phyloP scores from a whole-genome alignment of 2,329 filamentous ascomycete species.

The Torrubiellomyces zombiae region DNA sequence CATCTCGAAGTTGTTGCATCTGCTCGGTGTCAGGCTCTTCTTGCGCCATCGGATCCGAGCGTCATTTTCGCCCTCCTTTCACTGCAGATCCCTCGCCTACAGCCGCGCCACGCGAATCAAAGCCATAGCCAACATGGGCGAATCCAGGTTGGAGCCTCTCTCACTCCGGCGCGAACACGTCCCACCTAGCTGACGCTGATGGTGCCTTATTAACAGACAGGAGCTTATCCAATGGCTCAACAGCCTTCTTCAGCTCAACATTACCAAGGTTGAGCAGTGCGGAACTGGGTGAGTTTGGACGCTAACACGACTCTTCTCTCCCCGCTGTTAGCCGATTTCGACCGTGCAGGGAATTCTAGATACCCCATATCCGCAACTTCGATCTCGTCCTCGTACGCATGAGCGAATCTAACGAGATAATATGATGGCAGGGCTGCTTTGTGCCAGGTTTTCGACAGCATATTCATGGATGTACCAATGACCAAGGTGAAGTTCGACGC shows the following conservation, averaged over 20 bases:
- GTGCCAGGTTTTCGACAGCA: slow-evolving; percentile 96
- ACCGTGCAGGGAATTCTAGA: too few species aligned
- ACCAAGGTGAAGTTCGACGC: slow-evolving; percentile 94
- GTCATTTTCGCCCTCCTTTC: slow-evolving; percentile 1
- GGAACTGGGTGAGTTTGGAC: slow-evolving; percentile 70
- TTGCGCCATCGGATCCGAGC: too few species aligned
- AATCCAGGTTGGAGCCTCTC: slow-evolving; percentile 24
- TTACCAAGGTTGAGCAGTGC: slow-evolving; percentile 98
- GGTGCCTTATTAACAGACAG: slow-evolving; percentile 64
- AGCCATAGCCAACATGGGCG: slow-evolving; percentile 24
- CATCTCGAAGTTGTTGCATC: too few species aligned
- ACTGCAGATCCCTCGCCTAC: not conserved
- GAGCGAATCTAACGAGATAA: too few species aligned
- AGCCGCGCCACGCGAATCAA: slow-evolving; percentile 1
- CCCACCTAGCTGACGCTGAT: too few species aligned
- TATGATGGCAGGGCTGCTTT: slow-evolving; percentile 75
- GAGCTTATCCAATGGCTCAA: slow-evolving; percentile 95
- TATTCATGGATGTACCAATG: slow-evolving; percentile 94
- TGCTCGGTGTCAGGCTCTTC: too few species aligned
- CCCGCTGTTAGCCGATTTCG: slow-evolving; percentile 6
- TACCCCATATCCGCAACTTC: slow-evolving; percentile 8
- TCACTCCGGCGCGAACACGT: not conserved
- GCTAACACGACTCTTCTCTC: slow-evolving; percentile 20
- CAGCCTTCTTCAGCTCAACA: slow-evolving; percentile 91
- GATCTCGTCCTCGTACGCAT: too few species aligned